phyloP scores from a whole-genome alignment of 2,329 filamentous ascomycete genomes.

The Basipetospora sp. region DNA sequence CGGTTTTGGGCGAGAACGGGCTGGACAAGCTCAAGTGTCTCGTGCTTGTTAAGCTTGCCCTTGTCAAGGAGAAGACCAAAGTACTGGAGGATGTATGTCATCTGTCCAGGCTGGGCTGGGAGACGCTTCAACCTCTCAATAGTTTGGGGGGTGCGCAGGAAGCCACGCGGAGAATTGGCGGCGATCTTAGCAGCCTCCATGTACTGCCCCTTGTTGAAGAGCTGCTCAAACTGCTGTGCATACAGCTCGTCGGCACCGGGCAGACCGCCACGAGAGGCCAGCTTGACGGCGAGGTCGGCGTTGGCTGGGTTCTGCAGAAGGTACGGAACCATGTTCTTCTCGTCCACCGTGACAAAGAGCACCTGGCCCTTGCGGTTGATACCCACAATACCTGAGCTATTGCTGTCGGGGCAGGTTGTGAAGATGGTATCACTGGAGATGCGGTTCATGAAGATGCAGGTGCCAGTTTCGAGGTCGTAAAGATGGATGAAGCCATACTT shows the following conservation, averaged over 20 bases:
- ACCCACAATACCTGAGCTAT: conserved; percentile 76
- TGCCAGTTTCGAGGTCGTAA: conserved; percentile 90
- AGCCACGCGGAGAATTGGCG: conserved; percentile 88
- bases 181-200: conserved; percentile 86
- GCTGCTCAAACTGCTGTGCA: conserved; percentile 78
- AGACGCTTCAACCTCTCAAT: conserved; percentile 91
- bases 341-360: conserved; percentile 83
- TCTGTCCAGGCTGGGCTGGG: conserved; percentile 65
- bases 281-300: conserved; percentile 82
- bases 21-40: conserved; percentile 83
- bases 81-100: conserved; percentile 91
- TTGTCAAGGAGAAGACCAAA: conserved; percentile 96
- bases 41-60: conserved; percentile 78
- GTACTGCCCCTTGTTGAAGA: conserved; percentile 68
- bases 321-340: conserved; percentile 81
- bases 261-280: conserved; percentile 84
- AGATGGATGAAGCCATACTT: conserved; percentile 99
- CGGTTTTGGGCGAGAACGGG: conserved; percentile 87
- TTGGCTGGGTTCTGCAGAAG: conserved; percentile 93
- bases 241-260: conserved; percentile 91
- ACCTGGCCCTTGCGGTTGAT: conserved; percentile 98
- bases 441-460: conserved; percentile 97
- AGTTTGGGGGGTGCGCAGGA: conserved; percentile 83
- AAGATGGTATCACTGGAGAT: conserved; percentile 99
- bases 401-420: conserved; percentile 70